These are phyloP conservation scores for Capsicum pubescens DNA, from an alignment of 257 asterid genomes.

Conservation along the genomic window DNA sequence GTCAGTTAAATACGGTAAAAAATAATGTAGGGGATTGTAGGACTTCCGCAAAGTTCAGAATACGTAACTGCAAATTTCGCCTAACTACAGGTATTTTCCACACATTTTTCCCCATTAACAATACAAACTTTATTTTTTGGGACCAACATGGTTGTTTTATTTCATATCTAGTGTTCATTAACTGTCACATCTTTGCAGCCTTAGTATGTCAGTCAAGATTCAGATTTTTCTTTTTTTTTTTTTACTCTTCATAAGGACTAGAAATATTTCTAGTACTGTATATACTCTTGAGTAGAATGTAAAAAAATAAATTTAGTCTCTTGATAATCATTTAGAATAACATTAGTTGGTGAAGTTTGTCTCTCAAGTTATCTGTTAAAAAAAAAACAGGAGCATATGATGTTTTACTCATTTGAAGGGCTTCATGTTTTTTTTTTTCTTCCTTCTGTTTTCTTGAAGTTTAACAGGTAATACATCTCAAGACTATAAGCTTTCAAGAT, in stretches of 20 bases:
- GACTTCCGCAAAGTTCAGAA: no score
- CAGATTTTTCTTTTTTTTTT: not conserved
- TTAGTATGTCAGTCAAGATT: not conserved
- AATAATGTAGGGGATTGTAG: no score
- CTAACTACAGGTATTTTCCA: no score
- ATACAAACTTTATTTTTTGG: not conserved
- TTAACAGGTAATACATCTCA: not conserved
- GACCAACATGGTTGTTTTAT: not conserved
- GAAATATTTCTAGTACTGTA: not conserved
- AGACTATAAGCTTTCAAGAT: not conserved
- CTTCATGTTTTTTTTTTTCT: not conserved
- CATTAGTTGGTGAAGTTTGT: slow-evolving; percentile 5
- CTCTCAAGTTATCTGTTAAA: not conserved
- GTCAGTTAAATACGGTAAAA: no score
- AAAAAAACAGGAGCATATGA: not conserved
- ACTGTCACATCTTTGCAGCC: slow-evolving; percentile 22
- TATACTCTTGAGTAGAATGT: not conserved
- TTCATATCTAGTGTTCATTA: not conserved
- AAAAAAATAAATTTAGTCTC: not conserved
- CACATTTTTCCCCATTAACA: not conserved
- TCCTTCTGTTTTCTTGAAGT: not conserved
- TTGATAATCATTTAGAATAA: not conserved
- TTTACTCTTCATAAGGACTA: not conserved
- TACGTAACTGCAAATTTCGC: no score
- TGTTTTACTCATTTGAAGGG: slow-evolving; percentile 17